phyloP scores from a whole-genome alignment of 768 basidiomycete genomes.

The Russula compacta region DNA sequence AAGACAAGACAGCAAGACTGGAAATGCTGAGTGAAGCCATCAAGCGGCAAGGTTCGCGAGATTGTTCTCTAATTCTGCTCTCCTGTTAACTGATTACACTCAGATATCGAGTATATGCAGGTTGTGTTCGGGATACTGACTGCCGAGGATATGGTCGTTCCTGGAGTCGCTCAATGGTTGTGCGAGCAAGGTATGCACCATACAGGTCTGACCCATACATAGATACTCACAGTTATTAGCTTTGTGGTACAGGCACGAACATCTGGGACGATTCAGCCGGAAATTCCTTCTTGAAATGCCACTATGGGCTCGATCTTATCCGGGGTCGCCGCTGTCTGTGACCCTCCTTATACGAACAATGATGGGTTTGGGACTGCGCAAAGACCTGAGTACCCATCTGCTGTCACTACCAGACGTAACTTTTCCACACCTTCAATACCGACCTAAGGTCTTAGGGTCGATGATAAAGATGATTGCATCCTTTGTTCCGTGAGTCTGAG shows the following conservation, averaged over 20 bases:
- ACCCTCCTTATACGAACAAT: conserved; percentile 6
- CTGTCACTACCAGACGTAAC: background rate
- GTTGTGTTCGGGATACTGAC: conserved; percentile 36
- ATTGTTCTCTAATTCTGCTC: background rate
- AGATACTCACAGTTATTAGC: conserved; percentile 10
- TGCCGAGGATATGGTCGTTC: conserved; percentile 26
- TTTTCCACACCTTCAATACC: conserved; percentile 4
- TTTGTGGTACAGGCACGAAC: conserved; percentile 4
- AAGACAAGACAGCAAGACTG: conserved; percentile 1
- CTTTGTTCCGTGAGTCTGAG: conserved; percentile 4
- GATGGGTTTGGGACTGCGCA: conserved; percentile 10
- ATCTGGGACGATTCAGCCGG: background rate
- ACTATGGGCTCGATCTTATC: conserved; percentile 10
- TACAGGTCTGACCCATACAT: background rate
- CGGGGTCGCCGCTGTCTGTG: conserved; percentile 8
- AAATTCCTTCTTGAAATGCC: conserved; percentile 14
- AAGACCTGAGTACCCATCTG: background rate
- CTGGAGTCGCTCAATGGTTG: conserved; percentile 32
- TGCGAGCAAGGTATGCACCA: conserved; percentile 33
- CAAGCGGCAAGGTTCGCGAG: background rate
- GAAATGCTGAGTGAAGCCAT: conserved; percentile 11
- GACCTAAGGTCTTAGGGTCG: background rate
- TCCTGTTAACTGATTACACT: background rate
- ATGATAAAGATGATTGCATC: conserved; percentile 10
- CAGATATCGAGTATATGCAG: conserved; percentile 35